A percentile compares a stretch with the other conserved stretches of the same genome.
These are phyloP conservation scores for Cladosporium halotolerans DNA, from an alignment of 2,329 filamentous ascomycete genomes.

Conservation along the genomic window DNA sequence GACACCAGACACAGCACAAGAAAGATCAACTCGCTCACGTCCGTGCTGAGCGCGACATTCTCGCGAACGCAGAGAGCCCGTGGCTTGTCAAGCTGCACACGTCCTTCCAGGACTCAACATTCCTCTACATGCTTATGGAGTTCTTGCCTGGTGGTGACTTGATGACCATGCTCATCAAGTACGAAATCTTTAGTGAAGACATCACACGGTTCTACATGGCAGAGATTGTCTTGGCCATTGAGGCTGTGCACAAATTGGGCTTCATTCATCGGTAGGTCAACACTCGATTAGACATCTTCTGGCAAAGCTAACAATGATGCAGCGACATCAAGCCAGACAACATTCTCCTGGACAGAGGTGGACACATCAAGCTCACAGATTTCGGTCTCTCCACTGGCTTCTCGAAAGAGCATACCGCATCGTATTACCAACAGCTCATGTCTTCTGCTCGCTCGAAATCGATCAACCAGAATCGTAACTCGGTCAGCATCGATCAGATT, in stretches of 20 bases:
- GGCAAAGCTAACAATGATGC: too few species aligned
- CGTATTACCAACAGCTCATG: slow-evolving; percentile 94
- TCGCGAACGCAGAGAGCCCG: slow-evolving; percentile 97
- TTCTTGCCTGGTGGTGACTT: slow-evolving; percentile 95
- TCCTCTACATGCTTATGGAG: slow-evolving; percentile 99
- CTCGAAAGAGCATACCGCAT: slow-evolving; percentile 95
- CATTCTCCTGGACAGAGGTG: slow-evolving; percentile 88
- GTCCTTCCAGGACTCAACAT: slow-evolving; percentile 93
- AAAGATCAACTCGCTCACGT: slow-evolving; percentile 98
- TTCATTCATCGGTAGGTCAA: slow-evolving; percentile 83
- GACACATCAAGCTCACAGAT: slow-evolving; percentile 96
- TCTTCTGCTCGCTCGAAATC: slow-evolving; percentile 48
- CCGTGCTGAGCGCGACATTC: slow-evolving; percentile 91
- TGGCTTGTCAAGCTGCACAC: slow-evolving; percentile 99
- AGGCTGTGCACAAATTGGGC: slow-evolving; percentile 93
- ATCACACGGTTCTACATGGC: slow-evolving; percentile 99
- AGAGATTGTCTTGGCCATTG: slow-evolving; percentile 95
- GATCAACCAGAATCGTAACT: slow-evolving; percentile 66
- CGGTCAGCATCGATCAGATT: slow-evolving; percentile 94
- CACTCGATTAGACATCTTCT: too few species aligned
- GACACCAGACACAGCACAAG: slow-evolving; percentile 59
- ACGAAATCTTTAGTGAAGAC: slow-evolving; percentile 98
- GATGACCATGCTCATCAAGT: slow-evolving; percentile 99
- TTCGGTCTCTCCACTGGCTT: slow-evolving; percentile 97
- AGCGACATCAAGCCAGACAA: slow-evolving; percentile 96